Base-by-base conservation (phyloP, 75 land plant genomes). In the Sequoiadendron giganteum region DNA sequence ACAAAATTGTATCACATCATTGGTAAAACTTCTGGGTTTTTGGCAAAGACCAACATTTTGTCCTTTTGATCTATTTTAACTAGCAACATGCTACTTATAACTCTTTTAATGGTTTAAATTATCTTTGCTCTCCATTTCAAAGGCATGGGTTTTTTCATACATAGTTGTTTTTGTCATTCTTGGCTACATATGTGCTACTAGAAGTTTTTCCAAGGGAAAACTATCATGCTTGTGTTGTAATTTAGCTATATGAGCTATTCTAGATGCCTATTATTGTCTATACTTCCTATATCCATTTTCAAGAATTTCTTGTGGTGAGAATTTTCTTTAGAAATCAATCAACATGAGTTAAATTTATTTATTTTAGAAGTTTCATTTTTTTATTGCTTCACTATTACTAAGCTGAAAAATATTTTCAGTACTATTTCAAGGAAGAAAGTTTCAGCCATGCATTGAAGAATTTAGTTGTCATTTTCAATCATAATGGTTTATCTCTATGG, bases 1-100 rank as follows among this genome's bases (percentile, higher is more conserved):
- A 82, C 84, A 82, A 45, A 82, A 82, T 32, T 82, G 52, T 25
- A 45, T 82, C 84, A 82, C 84, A 82, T 28, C 84, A 82, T 47
- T 45, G 84, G 48, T 25, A 82, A 45, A 39, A 25, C 47, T 82
- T 82, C 84, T 81, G 49, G 48, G 4, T 28, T 45, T 47, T n/a
- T 28, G 25, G 38, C 77, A 75, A 15, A 65, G 76, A 72, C 34
- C 76, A 72, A 72, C 76, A 32, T 72, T 72, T 25, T 11, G 14
- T 32, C 34, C n/a, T 30, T 10, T 13, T 34, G 38, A 16, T 75
- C 1, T 25, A 32, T 11, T 82, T n/a, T 47, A 11, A 49, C 15
- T 47, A 14, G 84, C 48, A 82, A 82, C 13, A 82, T 82, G 54
- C 14, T n/a, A 3, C 14, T 75, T 42, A 40, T 8, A 19, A 19